Evolutionary conservation across 768 basidiomycete species (phyloP).

Genomic region (Piloderma croceum): DNA sequence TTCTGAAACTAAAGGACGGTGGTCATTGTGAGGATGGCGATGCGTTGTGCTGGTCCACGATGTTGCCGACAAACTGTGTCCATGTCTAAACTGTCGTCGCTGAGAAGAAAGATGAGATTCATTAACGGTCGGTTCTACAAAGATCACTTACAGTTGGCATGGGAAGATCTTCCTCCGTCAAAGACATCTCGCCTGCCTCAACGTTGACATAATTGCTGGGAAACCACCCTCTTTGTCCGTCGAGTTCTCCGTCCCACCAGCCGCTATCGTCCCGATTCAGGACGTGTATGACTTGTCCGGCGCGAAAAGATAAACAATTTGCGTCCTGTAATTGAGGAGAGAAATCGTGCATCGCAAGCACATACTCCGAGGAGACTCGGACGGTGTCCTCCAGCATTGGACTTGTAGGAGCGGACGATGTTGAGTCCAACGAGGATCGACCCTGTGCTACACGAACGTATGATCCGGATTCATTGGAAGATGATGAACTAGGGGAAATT

Average conservation of each 20-base stretch:
- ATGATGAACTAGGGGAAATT: slow-evolving; percentile 48
- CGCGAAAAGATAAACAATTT: slow-evolving; percentile 82
- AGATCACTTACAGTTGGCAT: slow-evolving; percentile 35
- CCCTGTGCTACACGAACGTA: slow-evolving; percentile 32
- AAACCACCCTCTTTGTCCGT: slow-evolving; percentile 91
- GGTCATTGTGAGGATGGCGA: slow-evolving; percentile 30
- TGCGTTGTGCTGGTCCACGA: slow-evolving; percentile 47
- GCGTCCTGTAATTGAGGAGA: slow-evolving; percentile 60
- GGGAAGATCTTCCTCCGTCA: slow-evolving; percentile 55
- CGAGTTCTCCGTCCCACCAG: slow-evolving; percentile 98
- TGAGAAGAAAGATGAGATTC: not conserved
- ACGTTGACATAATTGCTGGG: slow-evolving; percentile 92
- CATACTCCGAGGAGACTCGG: slow-evolving; percentile 58
- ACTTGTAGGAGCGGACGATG: slow-evolving; percentile 33
- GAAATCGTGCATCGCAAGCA: slow-evolving; percentile 92
- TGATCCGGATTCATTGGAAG: slow-evolving; percentile 48
- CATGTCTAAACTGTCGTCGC: slow-evolving; percentile 29
- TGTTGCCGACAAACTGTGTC: slow-evolving; percentile 43
- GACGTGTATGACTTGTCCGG: slow-evolving; percentile 91
- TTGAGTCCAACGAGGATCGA: slow-evolving; percentile 4
- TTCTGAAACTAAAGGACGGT: slow-evolving; percentile 41
- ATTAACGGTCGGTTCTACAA: too few species aligned
- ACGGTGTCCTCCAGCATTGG: slow-evolving; percentile 45
- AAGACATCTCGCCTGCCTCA: slow-evolving; percentile 51
- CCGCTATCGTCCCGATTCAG: slow-evolving; percentile 81